Base-by-base conservation (phyloP, 208 protist species). In the Trypanosoma cruzi region DNA sequence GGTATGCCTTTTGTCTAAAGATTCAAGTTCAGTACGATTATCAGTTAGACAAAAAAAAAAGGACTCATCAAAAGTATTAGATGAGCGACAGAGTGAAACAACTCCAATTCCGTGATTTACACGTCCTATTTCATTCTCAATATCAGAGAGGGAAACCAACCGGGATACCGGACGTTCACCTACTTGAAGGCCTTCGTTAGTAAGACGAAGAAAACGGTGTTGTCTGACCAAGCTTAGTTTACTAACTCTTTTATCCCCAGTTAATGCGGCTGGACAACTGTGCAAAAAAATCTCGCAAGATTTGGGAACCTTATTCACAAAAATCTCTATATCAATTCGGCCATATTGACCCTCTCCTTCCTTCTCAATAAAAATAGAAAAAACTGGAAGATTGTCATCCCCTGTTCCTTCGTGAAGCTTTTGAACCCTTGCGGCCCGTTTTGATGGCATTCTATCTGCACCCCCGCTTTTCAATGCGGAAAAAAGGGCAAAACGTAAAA, bases 41-140 rank as follows among this genome's bases (percentile, higher is more conserved):
- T 72, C 74, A 2, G 88, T 94, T 37, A 96, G 59, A 69, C 87
- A 93, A 36, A 96, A 81, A 68, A 96, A 94, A 78, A 96, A 94
- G 1, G 81, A 86, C 4, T 80, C 80, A 55, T 96, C 90, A 70
- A 90, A 87, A 20, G 46, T 49, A 40, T 28, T 67, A 10, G 76
- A 73, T 32, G 77, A 85, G 11, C 88, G 73, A 73, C 90, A 94
- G 22, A 94, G 57, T 1, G 88, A 93, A 55, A 94, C 29, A 32
- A 86, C 73, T 16, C 88, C 88, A 20, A 84, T 44, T 10, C 65
- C 68, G 68, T 90, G 86, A 13, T 69, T 72, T 54, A 89, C 34
- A 20, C 71, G 69, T 29, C 84, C 85, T 18, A 92, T 50, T 72
- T 96, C 90, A 16, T 37, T 62, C 31, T 96, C 90, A 18, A 92